phyloP scores from a whole-genome alignment of 2,329 filamentous ascomycete species.

The Alternaria panax region DNA sequence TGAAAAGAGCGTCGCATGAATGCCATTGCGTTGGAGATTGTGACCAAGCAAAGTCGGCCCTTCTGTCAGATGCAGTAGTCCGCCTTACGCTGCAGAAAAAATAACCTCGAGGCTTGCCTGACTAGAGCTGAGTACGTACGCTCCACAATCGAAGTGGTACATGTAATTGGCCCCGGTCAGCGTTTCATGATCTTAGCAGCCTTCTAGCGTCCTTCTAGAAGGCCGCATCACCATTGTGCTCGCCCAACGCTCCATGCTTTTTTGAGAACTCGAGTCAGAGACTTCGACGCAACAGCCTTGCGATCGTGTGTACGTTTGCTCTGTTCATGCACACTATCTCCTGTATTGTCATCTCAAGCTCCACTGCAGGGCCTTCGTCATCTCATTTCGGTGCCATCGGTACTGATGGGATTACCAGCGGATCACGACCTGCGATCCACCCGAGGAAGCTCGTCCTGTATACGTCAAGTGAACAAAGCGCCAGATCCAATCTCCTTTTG shows the following conservation, averaged over 20 bases:
- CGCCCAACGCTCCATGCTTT: conserved; percentile 38
- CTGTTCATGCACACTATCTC: conserved; percentile 16
- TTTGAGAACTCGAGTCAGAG: conserved; percentile 20
- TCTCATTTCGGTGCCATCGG: conserved; percentile 16
- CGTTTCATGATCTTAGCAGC: conserved; percentile 38
- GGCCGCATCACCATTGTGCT: conserved; percentile 24
- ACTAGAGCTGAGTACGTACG: conserved; percentile 21
- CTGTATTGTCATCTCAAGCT: conserved; percentile 28
- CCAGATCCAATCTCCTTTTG: conserved; percentile 2
- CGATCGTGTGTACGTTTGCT: conserved; percentile 11
- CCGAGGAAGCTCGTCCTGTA: background rate
- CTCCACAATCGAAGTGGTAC: conserved; percentile 15
- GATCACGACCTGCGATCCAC: conserved; percentile 14
- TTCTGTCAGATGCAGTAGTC: conserved; percentile 10
- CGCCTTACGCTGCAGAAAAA: conserved; percentile 12
- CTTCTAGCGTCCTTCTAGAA: conserved; percentile 45
- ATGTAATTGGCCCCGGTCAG: conserved; percentile 24
- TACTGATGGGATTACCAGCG: conserved; percentile 9
- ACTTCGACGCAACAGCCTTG: conserved; percentile 18
- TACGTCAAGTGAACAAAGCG: conserved; percentile 14
- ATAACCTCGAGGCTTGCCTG: conserved; percentile 16
- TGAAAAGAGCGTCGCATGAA: conserved; percentile 13
- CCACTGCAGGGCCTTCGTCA: conserved; percentile 7
- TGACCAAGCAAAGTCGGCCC: conserved; percentile 12
- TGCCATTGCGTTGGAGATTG: conserved; percentile 11